Base-by-base conservation (phyloP, 176 grass and related monocot genomes). In the Oryza australiensis region DNA sequence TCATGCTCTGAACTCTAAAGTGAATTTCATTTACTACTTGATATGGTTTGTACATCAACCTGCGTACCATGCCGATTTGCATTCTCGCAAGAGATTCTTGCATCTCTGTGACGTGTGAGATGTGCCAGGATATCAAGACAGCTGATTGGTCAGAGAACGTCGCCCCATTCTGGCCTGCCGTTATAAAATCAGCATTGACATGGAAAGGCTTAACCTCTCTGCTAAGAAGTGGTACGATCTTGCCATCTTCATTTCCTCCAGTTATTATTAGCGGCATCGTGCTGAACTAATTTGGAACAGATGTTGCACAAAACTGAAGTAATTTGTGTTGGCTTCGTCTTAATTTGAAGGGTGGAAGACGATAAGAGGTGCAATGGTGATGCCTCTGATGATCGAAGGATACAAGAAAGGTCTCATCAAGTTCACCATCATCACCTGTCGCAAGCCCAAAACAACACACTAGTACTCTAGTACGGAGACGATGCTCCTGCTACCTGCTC, bases 101-200 rank as follows among this genome's bases (percentile, higher is more conserved):
- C 64, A 27, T 38, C 18, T 35, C 37, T 69, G 5, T 87, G 70
- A 76, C 68, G 9, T 55, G 6, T 55, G 51, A 55, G 5, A 55
- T 55, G 14, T 86, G n/a, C 18, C 82, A 98, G 96, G 89, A 93
- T 78, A 90, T 98, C 64, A 98, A 84, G 74, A 91, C 85, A 2
- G 88, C 90, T 20, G 96, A 98, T 74, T 98, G 96, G 96, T 95
- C 96, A 1, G 90, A 95, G 45, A 91, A 98, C 62, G 96, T 98
- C 59, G 96, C 93, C 26, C 96, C 96, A 10, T 95, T 98, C 82
- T 98, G 96, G 96, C 96, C 96, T 30, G 96, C 96, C 15, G 96
- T 98, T 5, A 93, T 98, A 77, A 72, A 72, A 83, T 95, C 96
- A 3, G 90, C 96, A 15, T 78, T 98, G 20, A 98, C 96, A 48